Base-by-base conservation (phyloP, 768 basidiomycete genomes). In the Tulasnella sp. region DNA sequence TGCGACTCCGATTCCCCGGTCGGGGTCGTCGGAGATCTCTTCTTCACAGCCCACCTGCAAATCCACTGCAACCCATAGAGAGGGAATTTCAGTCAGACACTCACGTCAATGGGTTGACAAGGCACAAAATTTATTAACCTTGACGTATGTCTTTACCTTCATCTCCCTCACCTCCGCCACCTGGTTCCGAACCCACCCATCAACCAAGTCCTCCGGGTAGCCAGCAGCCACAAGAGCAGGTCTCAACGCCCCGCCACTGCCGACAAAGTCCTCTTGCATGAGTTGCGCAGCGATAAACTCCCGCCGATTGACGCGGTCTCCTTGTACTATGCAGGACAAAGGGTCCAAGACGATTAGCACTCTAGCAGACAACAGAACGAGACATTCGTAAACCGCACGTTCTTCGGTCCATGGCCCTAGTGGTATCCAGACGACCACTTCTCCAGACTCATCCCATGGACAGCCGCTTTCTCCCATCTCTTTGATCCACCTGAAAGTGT, bases 331-430 rank as follows among this genome's bases (percentile, higher is more conserved):
- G 56, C 2, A 8, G 9, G 19, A 27, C 27, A 1, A 8, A 42
- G 42, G 3, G 16, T 42, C 42, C 56, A 18, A 5, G 19, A 21
- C 56, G 18, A 18, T 58, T 14, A 58, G 56, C 56, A 1, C 56
- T 42, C 3, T 42, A 42, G 24, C 27, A 18, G 18, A 14, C 42
- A 42, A 8, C 18, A 5, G 27, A 27, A 27, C 24, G 56, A 24
- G 56, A 8, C 19, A 58, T 27, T 58, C 8, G 42, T 42, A 1
- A 2, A 58, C 14, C 76, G 24, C 39, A 77, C 76, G n/a, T 36
- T 77, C 39, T 18, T 77, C 44, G 27, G 42, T 52, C 46, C 58
- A 77, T 48, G 76, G 44, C 24, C 76, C 76, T 18, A 71, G 21
- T 9, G 76, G 44, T 31, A 52, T 27, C 36, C 52, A 77, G 8